Conservation (phyloP, 2,329 filamentous ascomycete species). For the Neurospora crassa region DNA sequence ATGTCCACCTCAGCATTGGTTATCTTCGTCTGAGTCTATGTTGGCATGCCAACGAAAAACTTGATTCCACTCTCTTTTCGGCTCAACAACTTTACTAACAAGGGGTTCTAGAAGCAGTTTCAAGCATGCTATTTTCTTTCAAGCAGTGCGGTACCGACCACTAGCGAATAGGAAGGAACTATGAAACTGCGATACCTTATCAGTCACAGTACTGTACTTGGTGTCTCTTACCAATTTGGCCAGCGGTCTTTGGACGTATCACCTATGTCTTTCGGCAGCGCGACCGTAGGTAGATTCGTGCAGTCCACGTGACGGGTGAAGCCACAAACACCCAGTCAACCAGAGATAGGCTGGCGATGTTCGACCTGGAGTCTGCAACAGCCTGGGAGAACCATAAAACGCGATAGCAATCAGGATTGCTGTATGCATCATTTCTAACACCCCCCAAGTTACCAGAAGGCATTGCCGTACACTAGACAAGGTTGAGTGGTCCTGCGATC, state of each 20-base stretch:
- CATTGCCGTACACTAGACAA: neutral
- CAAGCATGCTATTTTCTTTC: neutral
- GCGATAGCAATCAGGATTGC: neutral
- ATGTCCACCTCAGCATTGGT: neutral
- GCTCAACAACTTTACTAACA: neutral
- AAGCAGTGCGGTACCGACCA: neutral
- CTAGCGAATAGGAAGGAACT: neutral
- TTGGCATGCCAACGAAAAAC: neutral
- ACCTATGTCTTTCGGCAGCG: constrained; percentile 11
- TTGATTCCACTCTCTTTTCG: neutral
- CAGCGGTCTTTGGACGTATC: neutral
- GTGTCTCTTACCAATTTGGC: neutral
- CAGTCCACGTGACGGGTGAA: constrained; percentile 17
- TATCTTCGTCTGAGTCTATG: neutral
- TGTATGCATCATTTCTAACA: neutral
- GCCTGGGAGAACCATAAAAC: constrained; percentile 5
- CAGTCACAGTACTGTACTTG: neutral
- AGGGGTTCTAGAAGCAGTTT: neutral
- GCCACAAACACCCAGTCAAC: neutral
- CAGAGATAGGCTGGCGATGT: neutral
- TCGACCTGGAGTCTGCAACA: neutral
- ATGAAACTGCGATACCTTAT: neutral
- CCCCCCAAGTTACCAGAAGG: neutral
- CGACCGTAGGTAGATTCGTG: constrained; percentile 13
- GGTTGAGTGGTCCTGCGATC: neutral